A percentile compares a stretch with the other conserved stretches of the same genome.
phyloP scores from a whole-genome alignment of 768 basidiomycete species.

The Tylopilus cervinicoccineus region DNA sequence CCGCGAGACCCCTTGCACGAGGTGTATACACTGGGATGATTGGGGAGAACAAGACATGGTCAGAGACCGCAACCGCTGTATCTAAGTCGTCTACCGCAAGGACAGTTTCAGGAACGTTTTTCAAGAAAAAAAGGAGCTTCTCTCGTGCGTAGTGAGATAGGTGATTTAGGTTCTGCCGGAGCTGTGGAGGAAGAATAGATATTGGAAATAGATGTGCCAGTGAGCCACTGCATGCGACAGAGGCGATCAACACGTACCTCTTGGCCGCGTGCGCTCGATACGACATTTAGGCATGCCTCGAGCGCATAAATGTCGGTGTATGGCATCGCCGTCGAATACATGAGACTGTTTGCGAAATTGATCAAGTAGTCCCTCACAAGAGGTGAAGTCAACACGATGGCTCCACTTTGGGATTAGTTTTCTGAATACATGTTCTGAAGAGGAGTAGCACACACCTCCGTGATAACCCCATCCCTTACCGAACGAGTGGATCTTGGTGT shows the following conservation, averaged over 20 bases:
- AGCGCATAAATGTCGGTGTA: slow-evolving; percentile 20
- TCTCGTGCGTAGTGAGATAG: slow-evolving; percentile 13
- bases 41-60: slow-evolving; percentile 11
- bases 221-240: background rate
- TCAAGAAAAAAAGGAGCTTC: slow-evolving; percentile 3
- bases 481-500: slow-evolving; percentile 50
- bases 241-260: slow-evolving; percentile 14
- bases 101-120: slow-evolving; percentile 4
- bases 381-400: slow-evolving; percentile 17
- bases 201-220: background rate
- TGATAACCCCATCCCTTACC: slow-evolving; percentile 37
- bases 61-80: background rate
- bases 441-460: slow-evolving; percentile 6
- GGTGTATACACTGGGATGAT: slow-evolving; percentile 20
- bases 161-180: slow-evolving; percentile 8
- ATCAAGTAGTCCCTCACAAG: slow-evolving; percentile 18
- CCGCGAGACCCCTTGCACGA: slow-evolving; percentile 5
- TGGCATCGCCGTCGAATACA: slow-evolving; percentile 22
- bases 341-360: slow-evolving; percentile 17
- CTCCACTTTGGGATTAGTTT: background rate
- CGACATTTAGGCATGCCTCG: slow-evolving; percentile 40
- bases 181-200: slow-evolving; percentile 5
- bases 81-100: background rate
- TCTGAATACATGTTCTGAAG: too few relatives aligned
- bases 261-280: slow-evolving; percentile 12